Evolutionary conservation across 345 rosid genomes (phyloP).

Genomic region (Populus pruinosa): DNA sequence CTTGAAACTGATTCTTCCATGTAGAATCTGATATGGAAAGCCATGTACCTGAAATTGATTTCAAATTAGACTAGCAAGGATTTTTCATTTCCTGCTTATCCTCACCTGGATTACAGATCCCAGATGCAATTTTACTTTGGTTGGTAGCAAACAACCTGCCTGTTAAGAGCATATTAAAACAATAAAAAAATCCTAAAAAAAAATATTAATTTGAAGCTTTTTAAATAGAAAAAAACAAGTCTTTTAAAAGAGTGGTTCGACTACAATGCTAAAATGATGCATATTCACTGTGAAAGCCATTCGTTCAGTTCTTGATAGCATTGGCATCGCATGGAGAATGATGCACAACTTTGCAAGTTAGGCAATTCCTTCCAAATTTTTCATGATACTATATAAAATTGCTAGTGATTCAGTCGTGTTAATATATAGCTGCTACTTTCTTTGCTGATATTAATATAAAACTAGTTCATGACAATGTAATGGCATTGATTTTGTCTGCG

Average conservation of each 20-base stretch:
- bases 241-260: no score
- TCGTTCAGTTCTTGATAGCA: background rate
- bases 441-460: background rate
- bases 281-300: background rate
- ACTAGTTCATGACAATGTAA: no score
- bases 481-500: no score
- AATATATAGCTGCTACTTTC: background rate
- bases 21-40: background rate
- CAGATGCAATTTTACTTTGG: background rate
- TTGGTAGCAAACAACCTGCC: background rate
- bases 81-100: background rate
- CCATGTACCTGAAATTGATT: slow-evolving; percentile 2
- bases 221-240: no score
- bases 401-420: background rate
- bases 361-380: background rate
- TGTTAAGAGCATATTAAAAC: background rate
- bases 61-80: background rate
- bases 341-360: background rate
- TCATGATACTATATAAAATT: background rate
- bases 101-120: background rate
- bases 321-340: background rate
- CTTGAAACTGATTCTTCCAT: background rate
- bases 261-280: no score
- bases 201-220: background rate
- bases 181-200: no score